phyloP scores from a whole-genome alignment of 1,139 yeast species.

The Suhomyces chickasaworum region DNA sequence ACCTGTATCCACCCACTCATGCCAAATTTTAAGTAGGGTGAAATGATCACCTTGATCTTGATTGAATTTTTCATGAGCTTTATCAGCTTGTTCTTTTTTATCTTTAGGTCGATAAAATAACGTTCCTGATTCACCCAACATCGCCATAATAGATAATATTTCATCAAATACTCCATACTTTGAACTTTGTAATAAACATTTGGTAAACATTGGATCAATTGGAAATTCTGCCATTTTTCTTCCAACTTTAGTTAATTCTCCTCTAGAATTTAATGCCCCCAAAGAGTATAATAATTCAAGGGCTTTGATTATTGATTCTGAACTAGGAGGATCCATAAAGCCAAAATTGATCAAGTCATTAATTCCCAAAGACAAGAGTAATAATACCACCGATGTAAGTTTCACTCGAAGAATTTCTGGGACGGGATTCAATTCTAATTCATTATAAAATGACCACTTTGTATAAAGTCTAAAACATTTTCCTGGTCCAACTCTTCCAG shows the following conservation, averaged over 20 bases:
- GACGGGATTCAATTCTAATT: constrained; percentile 72
- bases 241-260: constrained; percentile 77
- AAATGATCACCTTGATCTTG: constrained; percentile 75
- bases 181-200: constrained; percentile 65
- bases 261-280: constrained; percentile 84
- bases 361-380: constrained; percentile 79
- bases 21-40: constrained; percentile 71
- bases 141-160: constrained; percentile 69
- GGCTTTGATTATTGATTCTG: constrained; percentile 71
- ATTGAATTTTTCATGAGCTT: constrained; percentile 56
- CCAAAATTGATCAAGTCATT: constrained; percentile 81
- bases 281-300: constrained; percentile 78
- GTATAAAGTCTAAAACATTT: constrained; percentile 89
- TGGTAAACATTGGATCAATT: constrained; percentile 85
- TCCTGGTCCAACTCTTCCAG: constrained; percentile 97
- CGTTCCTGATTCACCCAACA: constrained; percentile 80
- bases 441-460: constrained; percentile 80
- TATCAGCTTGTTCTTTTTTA: constrained; percentile 64
- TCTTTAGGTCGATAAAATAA: constrained; percentile 77
- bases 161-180: constrained; percentile 62
- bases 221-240: constrained; percentile 92
- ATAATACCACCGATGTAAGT: constrained; percentile 69
- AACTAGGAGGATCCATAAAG: constrained; percentile 83
- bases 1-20: constrained; percentile 72
- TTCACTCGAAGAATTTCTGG: constrained; percentile 91